A percentile compares a stretch with the other conserved stretches of the same genome.
These are phyloP conservation scores for Phaeosphaeriaceae sp. DNA, from an alignment of 2,329 filamentous ascomycete species.

Conservation along the genomic window DNA sequence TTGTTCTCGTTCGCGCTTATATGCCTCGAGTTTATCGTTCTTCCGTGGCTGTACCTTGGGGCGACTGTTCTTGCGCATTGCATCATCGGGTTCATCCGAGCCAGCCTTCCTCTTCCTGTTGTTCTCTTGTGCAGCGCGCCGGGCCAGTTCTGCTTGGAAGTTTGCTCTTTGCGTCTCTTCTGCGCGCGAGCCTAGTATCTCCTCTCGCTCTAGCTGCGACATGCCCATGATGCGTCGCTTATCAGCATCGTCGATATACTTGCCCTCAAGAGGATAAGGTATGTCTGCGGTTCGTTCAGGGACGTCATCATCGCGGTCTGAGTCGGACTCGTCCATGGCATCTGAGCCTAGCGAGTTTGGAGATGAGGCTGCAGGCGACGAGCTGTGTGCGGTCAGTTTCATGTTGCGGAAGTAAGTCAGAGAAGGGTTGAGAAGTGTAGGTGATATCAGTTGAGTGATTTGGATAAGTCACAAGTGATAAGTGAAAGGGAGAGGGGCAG, in stretches of 20 bases:
- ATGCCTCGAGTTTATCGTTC: slow-evolving; percentile 76
- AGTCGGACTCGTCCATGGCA: slow-evolving; percentile 83
- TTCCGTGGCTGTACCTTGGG: slow-evolving; percentile 61
- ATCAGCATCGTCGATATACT: slow-evolving; percentile 67
- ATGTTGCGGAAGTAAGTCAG: slow-evolving; percentile 18
- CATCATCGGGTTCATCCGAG: slow-evolving; percentile 78
- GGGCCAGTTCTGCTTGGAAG: slow-evolving; percentile 81
- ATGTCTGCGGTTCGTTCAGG: slow-evolving; percentile 66
- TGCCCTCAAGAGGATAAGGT: slow-evolving; percentile 84
- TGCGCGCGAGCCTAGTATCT: slow-evolving; percentile 85
- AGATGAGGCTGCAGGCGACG: slow-evolving; percentile 68
- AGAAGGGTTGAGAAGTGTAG: slow-evolving; percentile 11
- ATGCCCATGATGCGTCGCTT: slow-evolving; percentile 74
- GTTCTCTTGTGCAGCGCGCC: slow-evolving; percentile 73
- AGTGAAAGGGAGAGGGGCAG: not conserved
- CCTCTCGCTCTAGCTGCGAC: slow-evolving; percentile 89
- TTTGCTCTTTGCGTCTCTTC: slow-evolving; percentile 81
- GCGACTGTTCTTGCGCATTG: slow-evolving; percentile 69
- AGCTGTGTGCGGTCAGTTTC: slow-evolving; percentile 59
- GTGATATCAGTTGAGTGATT: slow-evolving; percentile 16
- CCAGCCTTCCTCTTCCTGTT: slow-evolving; percentile 77
- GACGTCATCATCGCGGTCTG: slow-evolving; percentile 50
- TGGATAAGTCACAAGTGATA: slow-evolving; percentile 2
- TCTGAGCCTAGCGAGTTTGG: slow-evolving; percentile 78
- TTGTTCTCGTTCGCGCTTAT: slow-evolving; percentile 61